Evolutionary conservation across 345 rosid species (phyloP).

Genomic region (Sisymbrium altissimum): DNA sequence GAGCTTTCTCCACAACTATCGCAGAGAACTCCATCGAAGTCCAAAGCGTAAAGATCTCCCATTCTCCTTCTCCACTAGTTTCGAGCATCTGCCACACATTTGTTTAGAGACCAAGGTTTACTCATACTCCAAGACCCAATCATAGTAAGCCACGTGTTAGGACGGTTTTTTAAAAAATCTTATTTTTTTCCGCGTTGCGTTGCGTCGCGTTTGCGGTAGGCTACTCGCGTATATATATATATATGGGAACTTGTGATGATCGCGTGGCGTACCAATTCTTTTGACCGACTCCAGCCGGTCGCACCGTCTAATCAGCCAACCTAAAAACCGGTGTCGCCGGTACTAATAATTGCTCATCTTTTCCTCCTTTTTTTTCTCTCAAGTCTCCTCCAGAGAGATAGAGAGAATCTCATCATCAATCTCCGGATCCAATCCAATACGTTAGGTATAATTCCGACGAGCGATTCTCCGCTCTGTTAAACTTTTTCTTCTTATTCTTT

Average conservation of each 20-base stretch:
- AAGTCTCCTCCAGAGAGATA: constrained; percentile 12
- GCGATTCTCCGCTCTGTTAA: background rate
- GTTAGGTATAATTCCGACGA: constrained; percentile 5
- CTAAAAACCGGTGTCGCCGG: constrained; percentile 39
- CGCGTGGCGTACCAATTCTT: background rate
- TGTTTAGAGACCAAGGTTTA: background rate
- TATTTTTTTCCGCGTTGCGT: background rate
- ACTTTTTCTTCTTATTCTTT: background rate
- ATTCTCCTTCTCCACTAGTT: constrained; percentile 24
- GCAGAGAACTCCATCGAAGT: constrained; percentile 94
- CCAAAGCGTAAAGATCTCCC: constrained; percentile 88
- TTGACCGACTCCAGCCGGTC: constrained; percentile 49
- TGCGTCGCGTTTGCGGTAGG: constrained; percentile 12
- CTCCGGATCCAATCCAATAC: constrained; percentile 14
- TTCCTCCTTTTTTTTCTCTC: background rate
- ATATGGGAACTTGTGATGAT: background rate
- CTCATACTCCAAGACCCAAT: background rate
- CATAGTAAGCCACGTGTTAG: background rate
- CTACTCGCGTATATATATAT: background rate
- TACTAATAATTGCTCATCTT: constrained; percentile 26
- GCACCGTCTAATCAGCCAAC: constrained; percentile 8
- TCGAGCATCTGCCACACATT: constrained; percentile 28
- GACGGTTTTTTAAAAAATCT: background rate
- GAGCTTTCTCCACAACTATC: constrained; percentile 97
- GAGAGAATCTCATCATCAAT: constrained; percentile 29